Conservation (phyloP, 2,329 filamentous ascomycete genomes). For the Aureobasidium melanogenum region DNA sequence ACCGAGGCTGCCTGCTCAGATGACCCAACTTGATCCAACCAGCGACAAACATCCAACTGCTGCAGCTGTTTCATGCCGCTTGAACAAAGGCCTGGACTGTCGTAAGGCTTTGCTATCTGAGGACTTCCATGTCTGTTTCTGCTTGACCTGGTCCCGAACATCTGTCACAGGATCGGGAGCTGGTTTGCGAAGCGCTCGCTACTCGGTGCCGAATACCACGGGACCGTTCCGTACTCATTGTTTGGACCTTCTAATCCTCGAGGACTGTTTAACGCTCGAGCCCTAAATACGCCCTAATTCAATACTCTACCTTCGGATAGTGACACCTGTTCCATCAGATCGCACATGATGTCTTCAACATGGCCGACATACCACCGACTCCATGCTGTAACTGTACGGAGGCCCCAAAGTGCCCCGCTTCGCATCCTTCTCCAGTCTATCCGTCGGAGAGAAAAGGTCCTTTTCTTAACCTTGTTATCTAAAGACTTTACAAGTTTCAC, state of each 20-base stretch:
- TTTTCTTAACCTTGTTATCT: neutral
- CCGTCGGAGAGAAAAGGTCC: neutral
- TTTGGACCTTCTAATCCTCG: neutral
- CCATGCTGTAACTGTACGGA: neutral
- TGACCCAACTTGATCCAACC: neutral
- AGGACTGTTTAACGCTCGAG: neutral
- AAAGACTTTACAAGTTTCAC: neutral
- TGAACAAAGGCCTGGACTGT: neutral
- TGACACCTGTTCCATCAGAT: neutral
- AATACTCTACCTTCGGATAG: neutral
- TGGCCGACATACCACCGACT: constrained; percentile 7
- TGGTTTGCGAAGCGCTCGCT: neutral
- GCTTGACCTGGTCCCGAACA: too few species aligned
- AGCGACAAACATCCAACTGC: neutral
- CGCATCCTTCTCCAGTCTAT: neutral
- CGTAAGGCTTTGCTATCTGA: neutral
- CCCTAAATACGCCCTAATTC: neutral
- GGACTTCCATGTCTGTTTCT: neutral
- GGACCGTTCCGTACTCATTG: neutral
- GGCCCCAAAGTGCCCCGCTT: constrained; percentile 1
- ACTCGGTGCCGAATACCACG: neutral
- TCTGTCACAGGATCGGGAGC: too few species aligned
- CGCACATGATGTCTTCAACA: neutral
- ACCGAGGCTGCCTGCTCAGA: constrained; percentile 3
- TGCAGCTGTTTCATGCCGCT: neutral